phyloP scores from a whole-genome alignment of 495 filamentous ascomycete species.

The Neurospora sp. region DNA sequence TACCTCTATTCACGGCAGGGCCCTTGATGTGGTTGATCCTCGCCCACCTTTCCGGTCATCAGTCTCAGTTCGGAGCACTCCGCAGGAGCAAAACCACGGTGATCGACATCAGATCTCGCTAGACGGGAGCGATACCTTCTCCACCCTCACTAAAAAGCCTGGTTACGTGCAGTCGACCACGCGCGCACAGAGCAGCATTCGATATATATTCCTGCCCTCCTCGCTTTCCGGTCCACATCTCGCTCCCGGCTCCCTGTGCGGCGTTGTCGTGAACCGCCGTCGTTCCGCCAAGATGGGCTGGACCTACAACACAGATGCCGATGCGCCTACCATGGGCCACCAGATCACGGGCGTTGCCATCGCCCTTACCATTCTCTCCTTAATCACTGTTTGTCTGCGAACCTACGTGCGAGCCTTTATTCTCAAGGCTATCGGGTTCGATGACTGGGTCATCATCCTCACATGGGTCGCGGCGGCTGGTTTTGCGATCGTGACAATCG shows the following conservation, averaged over 20 bases:
- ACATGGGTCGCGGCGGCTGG: slow-evolving; percentile 25
- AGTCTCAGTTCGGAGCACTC: background rate
- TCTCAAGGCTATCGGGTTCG: slow-evolving; percentile 25
- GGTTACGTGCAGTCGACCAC: background rate
- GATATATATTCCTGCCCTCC: background rate
- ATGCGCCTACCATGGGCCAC: slow-evolving; percentile 27
- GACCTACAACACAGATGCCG: slow-evolving; percentile 28
- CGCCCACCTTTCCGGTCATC: background rate
- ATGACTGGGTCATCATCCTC: slow-evolving; percentile 30
- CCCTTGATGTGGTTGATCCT: background rate
- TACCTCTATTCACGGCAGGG: background rate
- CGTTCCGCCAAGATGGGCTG: slow-evolving; percentile 24
- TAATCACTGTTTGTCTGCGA: slow-evolving; percentile 25
- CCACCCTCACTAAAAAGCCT: background rate
- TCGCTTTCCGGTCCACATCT: background rate
- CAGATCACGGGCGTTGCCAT: slow-evolving; percentile 23
- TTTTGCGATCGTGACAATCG: slow-evolving; percentile 17
- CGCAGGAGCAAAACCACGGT: background rate
- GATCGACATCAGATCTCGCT: background rate
- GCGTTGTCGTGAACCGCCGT: background rate
- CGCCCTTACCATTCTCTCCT: slow-evolving; percentile 22
- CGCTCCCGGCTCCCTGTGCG: background rate
- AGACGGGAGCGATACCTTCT: background rate
- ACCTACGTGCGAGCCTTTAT: slow-evolving; percentile 25
- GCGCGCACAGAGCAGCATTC: background rate